Percentiles rank a stretch among this genome's conserved stretches.
phyloP scores from a whole-genome alignment of 495 filamentous ascomycete genomes.

The Clavariopsis aquatica region DNA sequence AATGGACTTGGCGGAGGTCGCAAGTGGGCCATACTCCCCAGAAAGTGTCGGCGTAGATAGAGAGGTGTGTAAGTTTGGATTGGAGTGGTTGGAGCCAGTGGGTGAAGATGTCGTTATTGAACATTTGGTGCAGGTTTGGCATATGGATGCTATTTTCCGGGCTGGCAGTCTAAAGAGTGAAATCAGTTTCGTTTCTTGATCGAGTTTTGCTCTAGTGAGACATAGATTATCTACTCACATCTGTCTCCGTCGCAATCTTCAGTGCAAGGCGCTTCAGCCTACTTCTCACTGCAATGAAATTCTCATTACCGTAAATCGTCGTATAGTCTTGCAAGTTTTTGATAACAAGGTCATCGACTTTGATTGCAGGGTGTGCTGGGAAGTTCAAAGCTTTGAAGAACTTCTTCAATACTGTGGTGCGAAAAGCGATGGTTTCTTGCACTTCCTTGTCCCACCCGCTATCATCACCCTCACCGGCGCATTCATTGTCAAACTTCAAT shows the following conservation, averaged over 20 bases:
- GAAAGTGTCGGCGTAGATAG: not conserved
- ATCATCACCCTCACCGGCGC: not conserved
- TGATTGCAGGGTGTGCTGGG: not conserved
- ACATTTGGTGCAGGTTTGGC: not conserved
- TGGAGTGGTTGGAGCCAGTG: slow-evolving; percentile 6
- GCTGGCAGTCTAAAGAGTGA: not conserved
- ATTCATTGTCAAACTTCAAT: slow-evolving; percentile 2
- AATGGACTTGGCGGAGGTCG: slow-evolving; percentile 5
- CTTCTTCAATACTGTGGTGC: not conserved
- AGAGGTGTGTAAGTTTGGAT: slow-evolving; percentile 11
- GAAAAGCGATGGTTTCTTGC: slow-evolving; percentile 10
- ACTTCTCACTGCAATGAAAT: not conserved
- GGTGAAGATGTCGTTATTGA: not conserved
- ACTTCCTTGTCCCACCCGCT: slow-evolving; percentile 1
- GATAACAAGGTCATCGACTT: slow-evolving; percentile 4
- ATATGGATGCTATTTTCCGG: not conserved
- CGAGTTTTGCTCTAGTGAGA: no score
- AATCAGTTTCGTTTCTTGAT: no score
- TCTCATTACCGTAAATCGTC: not conserved
- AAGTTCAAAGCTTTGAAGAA: slow-evolving; percentile 1
- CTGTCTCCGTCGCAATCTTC: not conserved
- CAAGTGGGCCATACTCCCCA: slow-evolving; percentile 8
- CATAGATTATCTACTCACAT: not conserved
- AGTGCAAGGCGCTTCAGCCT: not conserved
- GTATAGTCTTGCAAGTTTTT: slow-evolving; percentile 9